Evolutionary conservation across 257 asterid species (phyloP).

Genomic region (Plantago elongata): DNA sequence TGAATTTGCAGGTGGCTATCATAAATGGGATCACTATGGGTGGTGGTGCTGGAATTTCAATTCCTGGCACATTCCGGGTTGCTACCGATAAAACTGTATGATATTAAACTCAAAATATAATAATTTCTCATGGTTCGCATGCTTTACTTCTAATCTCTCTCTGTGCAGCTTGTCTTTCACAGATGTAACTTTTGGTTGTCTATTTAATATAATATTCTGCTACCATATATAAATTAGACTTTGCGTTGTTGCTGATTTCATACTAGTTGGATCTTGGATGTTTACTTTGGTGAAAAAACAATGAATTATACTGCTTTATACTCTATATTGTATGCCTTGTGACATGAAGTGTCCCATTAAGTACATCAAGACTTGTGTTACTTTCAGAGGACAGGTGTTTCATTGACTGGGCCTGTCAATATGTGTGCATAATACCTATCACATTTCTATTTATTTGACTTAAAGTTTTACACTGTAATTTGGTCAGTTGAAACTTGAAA

Average conservation of each 20-base stretch:
- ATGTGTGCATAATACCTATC: no score
- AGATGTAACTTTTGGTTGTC: background rate
- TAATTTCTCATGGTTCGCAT: conserved; percentile 17
- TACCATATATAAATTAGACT: background rate
- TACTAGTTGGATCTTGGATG: background rate
- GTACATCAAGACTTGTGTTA: no score
- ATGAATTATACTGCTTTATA: background rate
- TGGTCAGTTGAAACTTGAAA: no score
- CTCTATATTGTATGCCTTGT: background rate
- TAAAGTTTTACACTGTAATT: no score
- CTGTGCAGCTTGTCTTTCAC: background rate
- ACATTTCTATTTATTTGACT: no score
- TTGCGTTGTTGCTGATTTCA: background rate
- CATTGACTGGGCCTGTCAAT: no score
- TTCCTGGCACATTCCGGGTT: conserved; percentile 87
- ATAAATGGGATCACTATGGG: conserved; percentile 97
- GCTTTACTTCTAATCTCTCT: background rate
- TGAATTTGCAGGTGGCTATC: conserved; percentile 54
- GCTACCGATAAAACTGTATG: conserved; percentile 95
- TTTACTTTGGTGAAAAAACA: conserved; percentile 6
- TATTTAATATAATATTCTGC: background rate
- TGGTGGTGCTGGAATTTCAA: conserved; percentile 97
- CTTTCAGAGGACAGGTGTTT: no score
- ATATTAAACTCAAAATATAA: conserved; percentile 8
- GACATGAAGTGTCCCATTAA: no score